A percentile compares a stretch with the other conserved stretches of the same genome.
phyloP scores from a whole-genome alignment of 257 asterid genomes.

The Scutellaria baicalensis region DNA sequence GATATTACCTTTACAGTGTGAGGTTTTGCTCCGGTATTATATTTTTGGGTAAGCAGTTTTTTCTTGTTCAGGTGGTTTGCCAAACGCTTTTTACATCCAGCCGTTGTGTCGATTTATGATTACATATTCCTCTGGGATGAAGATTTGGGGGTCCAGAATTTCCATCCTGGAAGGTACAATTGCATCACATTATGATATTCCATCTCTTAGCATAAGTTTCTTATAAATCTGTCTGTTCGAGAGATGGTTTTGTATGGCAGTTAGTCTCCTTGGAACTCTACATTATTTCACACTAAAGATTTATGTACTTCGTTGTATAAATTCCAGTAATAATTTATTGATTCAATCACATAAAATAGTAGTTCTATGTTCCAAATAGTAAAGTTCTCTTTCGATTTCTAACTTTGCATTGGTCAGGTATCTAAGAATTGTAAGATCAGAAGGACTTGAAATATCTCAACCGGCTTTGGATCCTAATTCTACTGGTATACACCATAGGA shows the following conservation, averaged over 20 bases:
- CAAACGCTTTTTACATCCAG: conserved; percentile 89
- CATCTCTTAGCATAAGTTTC: neutral
- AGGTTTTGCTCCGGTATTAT: neutral
- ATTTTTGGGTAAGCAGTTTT: neutral
- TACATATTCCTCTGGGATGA: conserved; percentile 98
- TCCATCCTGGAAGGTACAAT: conserved; percentile 81
- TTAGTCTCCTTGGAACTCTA: neutral
- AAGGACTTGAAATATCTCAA: conserved; percentile 93
- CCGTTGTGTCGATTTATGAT: conserved; percentile 73
- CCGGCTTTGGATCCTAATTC: conserved; percentile 99
- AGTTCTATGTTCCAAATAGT: neutral
- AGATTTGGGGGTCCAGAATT: conserved; percentile 86
- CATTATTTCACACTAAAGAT: neutral
- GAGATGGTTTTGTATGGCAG: neutral
- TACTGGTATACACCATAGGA: conserved; percentile 93
- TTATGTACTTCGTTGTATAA: neutral
- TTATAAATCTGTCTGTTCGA: neutral
- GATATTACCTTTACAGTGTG: neutral
- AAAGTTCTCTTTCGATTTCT: neutral
- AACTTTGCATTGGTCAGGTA: conserved; percentile 41
- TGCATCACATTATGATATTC: neutral
- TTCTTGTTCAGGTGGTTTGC: conserved; percentile 87
- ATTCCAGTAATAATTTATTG: neutral
- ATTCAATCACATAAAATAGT: neutral
- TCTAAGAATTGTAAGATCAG: conserved; percentile 66